Evolutionary conservation across 225 moss, liverwort and hornwort species (phyloP), one percentile per base, ranked within the genome.

Genomic region (Physcomitrium patens): DNA sequence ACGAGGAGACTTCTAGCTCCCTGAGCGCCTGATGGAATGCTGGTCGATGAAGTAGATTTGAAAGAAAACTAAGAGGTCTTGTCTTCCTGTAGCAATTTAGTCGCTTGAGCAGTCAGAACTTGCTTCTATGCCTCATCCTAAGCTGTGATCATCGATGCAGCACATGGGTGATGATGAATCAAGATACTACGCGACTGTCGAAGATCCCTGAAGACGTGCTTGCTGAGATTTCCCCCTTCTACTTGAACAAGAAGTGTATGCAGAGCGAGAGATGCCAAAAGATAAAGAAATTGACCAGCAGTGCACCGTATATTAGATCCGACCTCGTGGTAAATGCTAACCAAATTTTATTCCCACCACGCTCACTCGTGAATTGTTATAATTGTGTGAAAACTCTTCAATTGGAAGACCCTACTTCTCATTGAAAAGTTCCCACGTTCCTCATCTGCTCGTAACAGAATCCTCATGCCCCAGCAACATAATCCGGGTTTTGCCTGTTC

Each of bases 91-190:
- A 18, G 70, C 14, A 47, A 24, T 7, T 14, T 18, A 12, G 64
- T 46, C 46, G 22, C 7, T 65, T 28, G 14, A 14, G 27, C 19
- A 20, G 45, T 43, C 18, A 54, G 15, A 10, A 0, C 15, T 56
- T 69, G 8, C 8, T 10, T 12, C 27, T 47, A 48, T 53, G 0
- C 23, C 28, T 41, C 41, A 9, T 18, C 9, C 50, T 24, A 9
- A 70, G 57, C 31, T 57, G 2, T 55, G 5, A 15, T 56, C 5
- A 5, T 51, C 71, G 42, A 43, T 83, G 86, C 86, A 91, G 91
- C 76, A 88, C 91, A 18, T 91, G 91, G 91, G 91, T 92, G 28
- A 89, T 87, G 70, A 89, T 92, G 89, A 89, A 92, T 73, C 83
- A 87, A 76, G 87, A 87, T 50, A 92, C 87, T 2, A 67, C 89